Base-by-base conservation (phyloP, 2,329 filamentous ascomycete genomes). In the Clarireedia homoeocarpa region DNA sequence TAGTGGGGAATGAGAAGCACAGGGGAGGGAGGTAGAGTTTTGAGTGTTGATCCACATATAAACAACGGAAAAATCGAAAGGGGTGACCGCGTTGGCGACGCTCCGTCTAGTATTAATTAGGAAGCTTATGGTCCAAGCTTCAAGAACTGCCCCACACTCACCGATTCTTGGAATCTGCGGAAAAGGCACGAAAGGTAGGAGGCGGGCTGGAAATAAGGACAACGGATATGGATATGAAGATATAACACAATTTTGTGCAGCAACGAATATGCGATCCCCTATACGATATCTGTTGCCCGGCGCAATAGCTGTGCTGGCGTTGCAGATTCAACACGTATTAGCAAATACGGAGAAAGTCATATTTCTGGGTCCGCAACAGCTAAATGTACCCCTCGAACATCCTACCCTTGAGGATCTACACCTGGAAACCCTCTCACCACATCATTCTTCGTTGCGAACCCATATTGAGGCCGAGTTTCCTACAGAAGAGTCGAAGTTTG, bases 281-380 rank as follows among this genome's bases (percentile, higher is more conserved):
- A 44, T 42, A 42, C 38, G 30, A 39, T 26, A 30, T 9, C 20
- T 42, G 23, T 7, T 17, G 36, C 50, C 51, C 14, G 3, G 58
- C 30, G 30, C 30, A 34, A 34, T 62, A 44, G 34, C 62, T 62
- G 26, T 63, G 45, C 30, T 66, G 45, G 48, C 62, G 39, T 42
- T 60, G 3, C 58, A 64, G 7, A 38, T 55, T 26, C 51, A 36
- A 6, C 47, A 61, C 45, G 71, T 67, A 59, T 66, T 70, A 63
- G 90, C 87, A 70, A 97, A 99, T 71, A 86, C 88, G 55, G 94
- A 97, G 71, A 99, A 99, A 73, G 78, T 82, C 64, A 89, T 97
- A 66, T 97, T 99, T 74, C 75, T 86, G 38, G 90, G 82, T 23
- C 91, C 91, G 10, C 68, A 74, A 34, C 71, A 76, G 34, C 71